These are phyloP conservation scores for Wallacemonas rigidus DNA, from an alignment of 208 protist species.

Conservation along the genomic window DNA sequence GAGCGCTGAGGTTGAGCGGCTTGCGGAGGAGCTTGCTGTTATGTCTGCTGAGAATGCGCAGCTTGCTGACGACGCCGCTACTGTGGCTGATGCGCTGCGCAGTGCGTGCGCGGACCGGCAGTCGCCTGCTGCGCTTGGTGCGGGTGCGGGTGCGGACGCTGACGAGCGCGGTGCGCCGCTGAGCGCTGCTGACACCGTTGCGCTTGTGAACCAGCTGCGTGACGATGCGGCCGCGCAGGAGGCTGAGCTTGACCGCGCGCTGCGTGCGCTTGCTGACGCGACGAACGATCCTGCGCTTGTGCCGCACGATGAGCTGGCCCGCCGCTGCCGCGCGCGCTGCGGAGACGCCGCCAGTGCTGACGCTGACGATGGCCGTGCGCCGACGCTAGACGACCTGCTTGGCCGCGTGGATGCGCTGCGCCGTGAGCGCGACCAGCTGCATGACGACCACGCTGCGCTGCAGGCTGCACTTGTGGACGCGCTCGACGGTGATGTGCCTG, in stretches of 20 bases:
- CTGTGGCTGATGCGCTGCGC: not conserved
- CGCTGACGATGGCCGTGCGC: too few relatives aligned
- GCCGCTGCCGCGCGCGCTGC: too few relatives aligned
- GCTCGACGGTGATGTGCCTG: too few relatives aligned
- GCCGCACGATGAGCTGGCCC: too few relatives aligned
- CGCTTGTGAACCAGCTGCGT: conserved; percentile 6
- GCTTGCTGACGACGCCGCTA: too few relatives aligned
- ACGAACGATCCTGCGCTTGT: not conserved
- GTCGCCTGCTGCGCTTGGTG: not conserved
- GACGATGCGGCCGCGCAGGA: not conserved
- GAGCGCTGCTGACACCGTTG: not conserved
- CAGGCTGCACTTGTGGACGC: too few relatives aligned
- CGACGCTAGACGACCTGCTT: too few relatives aligned
- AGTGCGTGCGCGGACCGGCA: not conserved
- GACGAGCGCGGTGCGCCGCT: not conserved
- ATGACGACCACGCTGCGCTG: too few relatives aligned
- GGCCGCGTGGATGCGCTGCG: too few relatives aligned
- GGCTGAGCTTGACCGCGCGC: not conserved
- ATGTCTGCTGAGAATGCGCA: too few relatives aligned
- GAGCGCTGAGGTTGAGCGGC: not conserved
- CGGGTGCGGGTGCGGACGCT: not conserved
- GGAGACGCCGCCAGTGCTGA: too few relatives aligned
- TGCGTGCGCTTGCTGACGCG: not conserved
- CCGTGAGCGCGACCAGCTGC: too few relatives aligned
- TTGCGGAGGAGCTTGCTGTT: not conserved